phyloP scores from a whole-genome alignment of 1,284 basidiomycete species.

The Naganishia sp. region DNA sequence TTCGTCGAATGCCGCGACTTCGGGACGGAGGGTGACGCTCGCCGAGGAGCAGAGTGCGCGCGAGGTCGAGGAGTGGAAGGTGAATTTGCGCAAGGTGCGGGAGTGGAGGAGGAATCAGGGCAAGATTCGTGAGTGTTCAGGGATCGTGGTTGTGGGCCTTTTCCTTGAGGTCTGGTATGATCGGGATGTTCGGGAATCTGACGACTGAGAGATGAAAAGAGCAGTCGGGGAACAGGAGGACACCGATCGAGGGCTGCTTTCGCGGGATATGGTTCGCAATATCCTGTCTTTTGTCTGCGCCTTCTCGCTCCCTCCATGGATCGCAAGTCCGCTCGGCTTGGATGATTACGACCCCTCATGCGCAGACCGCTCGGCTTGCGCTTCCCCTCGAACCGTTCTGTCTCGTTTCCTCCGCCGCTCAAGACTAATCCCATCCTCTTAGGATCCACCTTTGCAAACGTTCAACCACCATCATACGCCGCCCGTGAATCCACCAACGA shows the following conservation, averaged over 20 bases:
- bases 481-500: constrained; percentile 55
- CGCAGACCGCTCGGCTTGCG: neutral
- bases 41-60: constrained; percentile 20
- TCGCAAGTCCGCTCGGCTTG: too few relatives aligned
- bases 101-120: constrained; percentile 44
- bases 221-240: too few relatives aligned
- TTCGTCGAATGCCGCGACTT: neutral
- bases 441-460: constrained; percentile 32
- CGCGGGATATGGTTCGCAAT: too few relatives aligned
- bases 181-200: too few relatives aligned
- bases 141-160: too few relatives aligned
- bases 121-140: constrained; percentile 41
- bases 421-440: constrained; percentile 26
- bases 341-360: too few relatives aligned
- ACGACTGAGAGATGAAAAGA: too few relatives aligned
- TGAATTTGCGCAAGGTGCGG: constrained; percentile 47
- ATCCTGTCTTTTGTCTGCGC: too few relatives aligned
- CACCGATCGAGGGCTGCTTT: too few relatives aligned
- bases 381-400: constrained; percentile 34
- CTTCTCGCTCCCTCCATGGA: too few relatives aligned
- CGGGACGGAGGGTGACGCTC: constrained; percentile 8
- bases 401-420: constrained; percentile 29
- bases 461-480: constrained; percentile 33
- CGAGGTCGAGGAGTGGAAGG: constrained; percentile 43
- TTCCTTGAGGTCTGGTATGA: too few relatives aligned